Evolutionary conservation across 176 grass and related monocot genomes (phyloP), one percentile per base, ranked within the genome.

Genomic region (Cenchrus purpureus): DNA sequence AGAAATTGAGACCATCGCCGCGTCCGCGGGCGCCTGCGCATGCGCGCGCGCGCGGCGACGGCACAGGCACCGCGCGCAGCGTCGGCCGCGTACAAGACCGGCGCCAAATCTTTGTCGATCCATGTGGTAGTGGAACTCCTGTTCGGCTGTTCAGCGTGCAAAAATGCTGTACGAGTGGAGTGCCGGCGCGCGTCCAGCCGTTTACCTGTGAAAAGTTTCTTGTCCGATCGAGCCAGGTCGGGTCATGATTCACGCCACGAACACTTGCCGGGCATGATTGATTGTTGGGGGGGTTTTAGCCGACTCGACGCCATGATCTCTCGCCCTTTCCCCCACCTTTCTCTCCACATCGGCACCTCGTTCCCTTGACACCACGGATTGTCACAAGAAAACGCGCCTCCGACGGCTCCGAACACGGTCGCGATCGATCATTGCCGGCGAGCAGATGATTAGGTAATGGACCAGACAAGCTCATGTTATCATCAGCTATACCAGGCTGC

Each of bases 201-300:
- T 75, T 55, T 66, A 44, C 32, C 82, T 54, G 60, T 65, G 42
- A 70, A 16, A 43, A 11, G 20, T 0, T 2, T 48, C 37, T 40
- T 40, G 37, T n/a, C 13, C 15, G 25, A 25, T 25, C 25, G 40
- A 67, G 42, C 76, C 58, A 2, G 28, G 63, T 31, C 62, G 52
- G 69, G 69, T 71, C 48, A 66, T 60, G 37, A 84, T 80, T 84
- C 68, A 66, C 15, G 48, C 64, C 64, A 64, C 37, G 54, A 85
- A 19, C 22, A 40, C 7, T 79, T 80, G 87, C 56, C 46, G 78
- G 83, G 6, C 71, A 76, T 75, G 71, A 56, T 81, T 46, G 4
- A 25, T 25, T 25, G 25, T 25, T 25, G 11, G 46, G 12, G 42
- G 55, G 46, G 16, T 43, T 62, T 76, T 48, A 46, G 34, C 56